Percentiles rank a stretch among this genome's conserved stretches.
Conservation (phyloP, 768 basidiomycete species). For the Lactarius vividus region DNA sequence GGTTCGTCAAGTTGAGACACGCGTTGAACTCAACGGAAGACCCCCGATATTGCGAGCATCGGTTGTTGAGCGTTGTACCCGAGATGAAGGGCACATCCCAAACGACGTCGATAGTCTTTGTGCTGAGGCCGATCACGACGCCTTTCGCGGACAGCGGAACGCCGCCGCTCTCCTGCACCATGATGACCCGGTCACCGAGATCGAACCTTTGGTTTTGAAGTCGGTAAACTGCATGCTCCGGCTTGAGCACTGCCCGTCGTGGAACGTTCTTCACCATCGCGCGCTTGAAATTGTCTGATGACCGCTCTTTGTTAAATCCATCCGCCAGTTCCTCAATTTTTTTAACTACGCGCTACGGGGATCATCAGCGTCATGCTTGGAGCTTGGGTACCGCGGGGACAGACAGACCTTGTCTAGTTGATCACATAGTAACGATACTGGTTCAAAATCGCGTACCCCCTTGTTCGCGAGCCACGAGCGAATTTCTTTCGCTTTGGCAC, state of each 20-base stretch:
- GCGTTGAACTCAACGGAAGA: slow-evolving; percentile 83
- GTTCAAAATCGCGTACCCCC: slow-evolving; percentile 87
- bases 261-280: slow-evolving; percentile 94
- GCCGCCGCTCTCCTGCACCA: slow-evolving; percentile 93
- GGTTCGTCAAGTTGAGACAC: slow-evolving; percentile 83
- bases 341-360: slow-evolving; percentile 63
- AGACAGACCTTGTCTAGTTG: slow-evolving; percentile 84
- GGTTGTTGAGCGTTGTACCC: slow-evolving; percentile 78
- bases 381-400: background rate
- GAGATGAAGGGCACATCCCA: slow-evolving; percentile 98
- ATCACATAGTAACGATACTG: slow-evolving; percentile 89
- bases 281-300: slow-evolving; percentile 70
- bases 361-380: slow-evolving; percentile 7
- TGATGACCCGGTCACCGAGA: slow-evolving; percentile 91
- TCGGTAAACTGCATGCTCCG: slow-evolving; percentile 83
- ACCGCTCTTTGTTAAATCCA: slow-evolving; percentile 57
- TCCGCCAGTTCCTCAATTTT: slow-evolving; percentile 80
- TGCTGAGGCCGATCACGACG: slow-evolving; percentile 85
- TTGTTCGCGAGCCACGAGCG: slow-evolving; percentile 83
- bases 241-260: slow-evolving; percentile 89
- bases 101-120: slow-evolving; percentile 88
- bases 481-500: slow-evolving; percentile 70
- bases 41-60: slow-evolving; percentile 94
- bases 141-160: slow-evolving; percentile 92
- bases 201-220: slow-evolving; percentile 85